A percentile compares a stretch with the other conserved stretches of the same genome.
Conservation (phyloP, 768 basidiomycete species). For the Phlebiopsis gigantea region DNA sequence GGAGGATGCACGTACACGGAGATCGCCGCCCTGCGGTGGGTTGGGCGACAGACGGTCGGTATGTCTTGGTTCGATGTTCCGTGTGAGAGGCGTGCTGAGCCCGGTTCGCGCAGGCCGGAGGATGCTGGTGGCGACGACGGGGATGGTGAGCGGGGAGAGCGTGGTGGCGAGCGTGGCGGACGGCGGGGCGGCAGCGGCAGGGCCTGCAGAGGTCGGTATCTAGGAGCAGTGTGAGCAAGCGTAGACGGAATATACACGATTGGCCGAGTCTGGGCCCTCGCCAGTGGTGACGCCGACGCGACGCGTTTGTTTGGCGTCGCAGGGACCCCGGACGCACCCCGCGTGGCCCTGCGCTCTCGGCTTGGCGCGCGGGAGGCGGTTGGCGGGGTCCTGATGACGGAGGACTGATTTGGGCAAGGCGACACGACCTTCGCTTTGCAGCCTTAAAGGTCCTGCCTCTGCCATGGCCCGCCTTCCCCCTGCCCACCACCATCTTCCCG, state of each 20-base stretch:
- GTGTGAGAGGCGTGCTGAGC: background rate
- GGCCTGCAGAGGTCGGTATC: slow-evolving; percentile 37
- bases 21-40: slow-evolving; percentile 92
- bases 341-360: slow-evolving; percentile 4
- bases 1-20: slow-evolving; percentile 98
- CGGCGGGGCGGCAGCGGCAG: slow-evolving; percentile 28
- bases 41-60: slow-evolving; percentile 82
- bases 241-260: background rate
- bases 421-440: slow-evolving; percentile 7
- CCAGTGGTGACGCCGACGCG: slow-evolving; percentile 30
- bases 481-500: slow-evolving; percentile 19
- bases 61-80: slow-evolving; percentile 10
- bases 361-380: slow-evolving; percentile 9
- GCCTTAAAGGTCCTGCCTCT: slow-evolving; percentile 18
- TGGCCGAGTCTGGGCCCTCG: slow-evolving; percentile 9
- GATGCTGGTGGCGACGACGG: slow-evolving; percentile 88
- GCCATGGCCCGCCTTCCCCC: slow-evolving; percentile 21
- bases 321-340: slow-evolving; percentile 15
- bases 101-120: slow-evolving; percentile 55
- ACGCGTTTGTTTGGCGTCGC: slow-evolving; percentile 44
- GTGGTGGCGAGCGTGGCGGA: slow-evolving; percentile 67
- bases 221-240: slow-evolving; percentile 12
- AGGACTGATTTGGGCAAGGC: slow-evolving; percentile 12
- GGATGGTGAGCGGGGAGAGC: slow-evolving; percentile 77
- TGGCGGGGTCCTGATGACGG: slow-evolving; percentile 18